phyloP scores from a whole-genome alignment of 73 alveolate species.

The Blepharisma japonicum region DNA sequence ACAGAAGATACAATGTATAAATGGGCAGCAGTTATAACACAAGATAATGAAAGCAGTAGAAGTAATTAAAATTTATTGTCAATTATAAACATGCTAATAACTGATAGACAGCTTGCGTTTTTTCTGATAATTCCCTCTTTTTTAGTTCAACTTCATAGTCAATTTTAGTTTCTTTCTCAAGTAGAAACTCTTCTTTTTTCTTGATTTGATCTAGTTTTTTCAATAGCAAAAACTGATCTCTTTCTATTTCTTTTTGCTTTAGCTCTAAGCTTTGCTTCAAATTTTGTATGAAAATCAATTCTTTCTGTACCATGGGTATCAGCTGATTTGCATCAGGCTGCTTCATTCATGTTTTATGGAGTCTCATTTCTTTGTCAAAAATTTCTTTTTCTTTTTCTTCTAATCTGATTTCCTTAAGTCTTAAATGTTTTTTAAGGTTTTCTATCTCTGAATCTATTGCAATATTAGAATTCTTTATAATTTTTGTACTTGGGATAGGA shows the following conservation, averaged over 20 bases:
- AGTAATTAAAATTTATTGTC: too few relatives aligned
- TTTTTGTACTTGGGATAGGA: too few relatives aligned
- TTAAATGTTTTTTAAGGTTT: background rate
- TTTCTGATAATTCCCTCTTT: too few relatives aligned
- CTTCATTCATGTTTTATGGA: background rate
- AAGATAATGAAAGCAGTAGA: background rate
- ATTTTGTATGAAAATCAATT: background rate
- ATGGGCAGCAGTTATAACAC: constrained; percentile 26
- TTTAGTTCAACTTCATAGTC: too few relatives aligned
- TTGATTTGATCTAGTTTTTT: too few relatives aligned
- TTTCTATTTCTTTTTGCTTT: background rate
- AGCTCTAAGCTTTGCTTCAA: background rate
- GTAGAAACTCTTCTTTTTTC: too few relatives aligned
- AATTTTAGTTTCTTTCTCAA: too few relatives aligned
- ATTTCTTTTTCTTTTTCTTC: background rate
- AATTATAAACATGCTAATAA: too few relatives aligned
- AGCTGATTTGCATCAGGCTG: background rate
- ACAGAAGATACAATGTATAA: constrained; percentile 33
- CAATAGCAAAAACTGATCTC: too few relatives aligned
- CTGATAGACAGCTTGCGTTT: too few relatives aligned
- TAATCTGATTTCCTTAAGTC: background rate
- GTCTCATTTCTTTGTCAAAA: background rate
- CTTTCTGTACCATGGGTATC: constrained; percentile 10
- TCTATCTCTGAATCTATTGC: background rate
- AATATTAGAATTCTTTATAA: too few relatives aligned